Conservation (phyloP, 1,284 basidiomycete species). For the Exobasidium rhododendri region DNA sequence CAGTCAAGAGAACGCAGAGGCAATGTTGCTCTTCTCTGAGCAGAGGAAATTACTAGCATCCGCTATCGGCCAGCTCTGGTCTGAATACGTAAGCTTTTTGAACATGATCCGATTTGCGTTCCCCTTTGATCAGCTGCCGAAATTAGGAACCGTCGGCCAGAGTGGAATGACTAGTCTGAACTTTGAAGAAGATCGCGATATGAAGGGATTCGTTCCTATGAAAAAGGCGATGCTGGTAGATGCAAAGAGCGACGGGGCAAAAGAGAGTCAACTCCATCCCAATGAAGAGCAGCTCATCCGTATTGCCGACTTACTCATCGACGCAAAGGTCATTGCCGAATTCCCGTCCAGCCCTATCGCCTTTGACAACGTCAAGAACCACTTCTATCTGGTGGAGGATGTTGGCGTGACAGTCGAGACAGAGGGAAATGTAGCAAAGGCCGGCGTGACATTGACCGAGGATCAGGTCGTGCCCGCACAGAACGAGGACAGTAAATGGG, state of each 20-base stretch:
- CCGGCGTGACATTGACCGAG: not conserved
- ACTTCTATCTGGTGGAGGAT: slow-evolving; percentile 26
- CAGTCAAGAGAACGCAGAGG: not conserved
- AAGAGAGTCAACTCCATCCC: slow-evolving; percentile 68
- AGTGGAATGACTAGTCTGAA: slow-evolving; percentile 56
- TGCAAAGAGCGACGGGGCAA: slow-evolving; percentile 16
- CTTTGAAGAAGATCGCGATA: slow-evolving; percentile 88
- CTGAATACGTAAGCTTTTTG: slow-evolving; percentile 66
- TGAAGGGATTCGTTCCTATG: slow-evolving; percentile 82
- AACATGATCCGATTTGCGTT: slow-evolving; percentile 68
- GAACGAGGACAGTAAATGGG: slow-evolving; percentile 13
- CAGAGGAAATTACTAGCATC: slow-evolving; percentile 3
- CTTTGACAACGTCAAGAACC: slow-evolving; percentile 38
- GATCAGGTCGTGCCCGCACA: slow-evolving; percentile 9
- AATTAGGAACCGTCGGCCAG: slow-evolving; percentile 56
- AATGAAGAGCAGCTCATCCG: slow-evolving; percentile 94
- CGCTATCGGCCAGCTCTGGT: slow-evolving; percentile 63
- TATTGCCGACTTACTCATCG: slow-evolving; percentile 76
- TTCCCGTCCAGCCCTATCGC: slow-evolving; percentile 57
- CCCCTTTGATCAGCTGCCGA: slow-evolving; percentile 67
- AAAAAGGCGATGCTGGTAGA: slow-evolving; percentile 58
- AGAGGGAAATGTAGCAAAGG: not conserved
- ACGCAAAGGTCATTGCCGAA: slow-evolving; percentile 67
- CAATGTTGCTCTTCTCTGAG: not conserved
- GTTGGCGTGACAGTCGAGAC: not conserved